Evolutionary conservation across 1,139 yeast species (phyloP).

Genomic region (Yamadazyma diddensiae): DNA sequence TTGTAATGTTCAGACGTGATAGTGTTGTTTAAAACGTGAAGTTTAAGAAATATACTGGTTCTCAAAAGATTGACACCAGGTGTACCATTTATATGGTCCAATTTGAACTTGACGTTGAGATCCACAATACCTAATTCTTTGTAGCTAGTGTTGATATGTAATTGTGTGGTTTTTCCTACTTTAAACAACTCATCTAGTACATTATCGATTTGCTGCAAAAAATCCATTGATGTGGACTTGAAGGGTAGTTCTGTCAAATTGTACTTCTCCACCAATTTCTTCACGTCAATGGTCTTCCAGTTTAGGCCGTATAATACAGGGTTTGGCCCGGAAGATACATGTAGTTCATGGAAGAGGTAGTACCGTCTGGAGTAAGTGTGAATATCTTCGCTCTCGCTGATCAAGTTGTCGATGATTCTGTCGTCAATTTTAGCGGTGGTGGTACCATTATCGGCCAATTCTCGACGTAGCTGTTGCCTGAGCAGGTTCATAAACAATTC

Average conservation of each 20-base stretch:
- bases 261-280: background rate
- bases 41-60: conserved; percentile 7
- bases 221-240: conserved; percentile 1
- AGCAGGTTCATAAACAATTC: conserved; percentile 4
- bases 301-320: background rate
- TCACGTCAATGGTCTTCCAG: background rate
- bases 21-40: conserved; percentile 1
- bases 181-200: background rate
- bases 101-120: conserved; percentile 1
- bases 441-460: conserved; percentile 29
- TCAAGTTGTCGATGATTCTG: conserved; percentile 12
- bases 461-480: conserved; percentile 16
- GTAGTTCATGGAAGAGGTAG: conserved; percentile 10
- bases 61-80: conserved; percentile 7
- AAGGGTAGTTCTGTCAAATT: conserved; percentile 2
- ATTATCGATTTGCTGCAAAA: conserved; percentile 2
- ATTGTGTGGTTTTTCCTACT: background rate
- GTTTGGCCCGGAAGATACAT: conserved; percentile 1
- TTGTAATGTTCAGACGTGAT: conserved; percentile 2
- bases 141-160: background rate
- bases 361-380: conserved; percentile 12
- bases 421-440: background rate
- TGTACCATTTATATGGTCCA: conserved; percentile 3
- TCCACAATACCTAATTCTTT: background rate
- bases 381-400: conserved; percentile 6